These are phyloP conservation scores for Alternaria atra DNA, from an alignment of 2,329 filamentous ascomycete genomes.

Conservation along the genomic window DNA sequence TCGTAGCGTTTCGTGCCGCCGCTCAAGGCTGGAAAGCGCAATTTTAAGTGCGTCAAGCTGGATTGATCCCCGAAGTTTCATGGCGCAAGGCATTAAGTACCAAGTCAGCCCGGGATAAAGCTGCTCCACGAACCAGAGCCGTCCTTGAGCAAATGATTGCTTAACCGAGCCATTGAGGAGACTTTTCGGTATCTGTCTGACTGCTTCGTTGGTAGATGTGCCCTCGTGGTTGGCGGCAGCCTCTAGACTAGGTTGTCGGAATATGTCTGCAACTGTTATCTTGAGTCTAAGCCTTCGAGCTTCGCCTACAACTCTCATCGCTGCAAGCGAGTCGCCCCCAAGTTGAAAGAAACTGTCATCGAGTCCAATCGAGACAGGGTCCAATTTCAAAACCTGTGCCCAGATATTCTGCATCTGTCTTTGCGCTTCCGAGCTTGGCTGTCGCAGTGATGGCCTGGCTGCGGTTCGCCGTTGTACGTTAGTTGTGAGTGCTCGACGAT, in stretches of 20 bases:
- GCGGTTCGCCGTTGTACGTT: background rate
- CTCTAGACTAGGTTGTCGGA: background rate
- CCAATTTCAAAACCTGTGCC: slow-evolving; percentile 10
- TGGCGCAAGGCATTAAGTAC: background rate
- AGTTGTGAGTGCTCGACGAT: slow-evolving; percentile 28
- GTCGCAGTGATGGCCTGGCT: background rate
- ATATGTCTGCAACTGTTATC: background rate
- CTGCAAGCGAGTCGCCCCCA: slow-evolving; percentile 20
- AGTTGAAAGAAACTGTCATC: slow-evolving; percentile 24
- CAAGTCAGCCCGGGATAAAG: slow-evolving; percentile 5
- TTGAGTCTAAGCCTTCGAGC: slow-evolving; percentile 1
- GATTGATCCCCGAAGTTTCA: background rate
- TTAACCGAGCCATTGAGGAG: background rate
- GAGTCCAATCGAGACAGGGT: slow-evolving; percentile 7
- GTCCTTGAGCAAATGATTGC: slow-evolving; percentile 6
- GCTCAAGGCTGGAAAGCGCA: background rate
- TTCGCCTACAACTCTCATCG: slow-evolving; percentile 18
- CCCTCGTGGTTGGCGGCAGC: background rate
- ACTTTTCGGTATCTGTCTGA: background rate
- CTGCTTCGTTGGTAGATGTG: background rate
- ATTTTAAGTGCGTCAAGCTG: background rate
- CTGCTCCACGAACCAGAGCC: slow-evolving; percentile 10
- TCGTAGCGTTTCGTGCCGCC: slow-evolving; percentile 6
- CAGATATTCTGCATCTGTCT: background rate
- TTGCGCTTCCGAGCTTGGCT: background rate